phyloP scores from a whole-genome alignment of 225 moss, liverwort and hornwort species.

The Lunularia cruciata region DNA sequence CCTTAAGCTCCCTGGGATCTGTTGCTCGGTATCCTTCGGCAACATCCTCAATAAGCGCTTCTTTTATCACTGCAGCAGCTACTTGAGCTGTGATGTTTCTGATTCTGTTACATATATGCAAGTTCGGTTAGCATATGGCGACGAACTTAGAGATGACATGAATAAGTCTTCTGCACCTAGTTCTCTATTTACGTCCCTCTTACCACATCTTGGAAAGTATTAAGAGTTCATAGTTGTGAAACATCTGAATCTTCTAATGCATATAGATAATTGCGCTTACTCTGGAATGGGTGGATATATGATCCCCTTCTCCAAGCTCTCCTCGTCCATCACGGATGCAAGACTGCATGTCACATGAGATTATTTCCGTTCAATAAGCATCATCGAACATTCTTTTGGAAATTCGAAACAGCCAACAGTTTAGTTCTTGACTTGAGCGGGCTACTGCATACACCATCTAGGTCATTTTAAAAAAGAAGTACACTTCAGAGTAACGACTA shows the following conservation, averaged over 20 bases:
- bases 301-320: slow-evolving; percentile 68
- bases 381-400: no score
- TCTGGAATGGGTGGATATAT: slow-evolving; percentile 84
- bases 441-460: no score
- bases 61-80: slow-evolving; percentile 77
- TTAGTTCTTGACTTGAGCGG: no score
- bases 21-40: slow-evolving; percentile 66
- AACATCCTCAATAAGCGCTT: slow-evolving; percentile 76
- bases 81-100: slow-evolving; percentile 86
- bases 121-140: neutral
- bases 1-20: slow-evolving; percentile 58
- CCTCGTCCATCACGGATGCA: slow-evolving; percentile 79
- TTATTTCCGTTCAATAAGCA: neutral
- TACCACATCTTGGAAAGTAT: no score
- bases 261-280: no score
- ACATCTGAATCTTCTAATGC: no score
- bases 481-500: neutral
- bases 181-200: no score
- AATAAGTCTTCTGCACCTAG: no score
- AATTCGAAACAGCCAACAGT: no score
- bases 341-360: slow-evolving; percentile 53
- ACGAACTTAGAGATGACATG: no score
- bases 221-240: no score
- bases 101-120: slow-evolving; percentile 49
- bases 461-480: neutral